Evolutionary conservation across 2,329 filamentous ascomycete species (phyloP), one percentile per base, ranked within the genome.

Genomic region (Cladorrhinum sp.): DNA sequence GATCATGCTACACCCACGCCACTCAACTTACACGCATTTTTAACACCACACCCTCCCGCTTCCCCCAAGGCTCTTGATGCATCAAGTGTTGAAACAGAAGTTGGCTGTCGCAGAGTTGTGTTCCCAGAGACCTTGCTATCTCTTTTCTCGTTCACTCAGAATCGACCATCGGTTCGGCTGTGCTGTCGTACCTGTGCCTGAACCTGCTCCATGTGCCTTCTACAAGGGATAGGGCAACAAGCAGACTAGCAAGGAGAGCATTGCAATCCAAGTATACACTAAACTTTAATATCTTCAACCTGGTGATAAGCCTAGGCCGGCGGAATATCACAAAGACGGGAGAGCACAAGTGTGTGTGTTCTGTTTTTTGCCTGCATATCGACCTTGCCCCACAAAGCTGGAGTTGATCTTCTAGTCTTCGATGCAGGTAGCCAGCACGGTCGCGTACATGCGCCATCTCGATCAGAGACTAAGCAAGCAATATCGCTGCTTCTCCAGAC

Each of bases 381-480:
- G 45, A 8, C 22, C 4, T 6, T 24, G 7, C 45, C 18, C 6
- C 24, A 18, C 12, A 50, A 50, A 25, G 45, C 13, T 22, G 27
- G 32, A 20, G 20, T 51, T 51, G 29, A 50, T 59, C 18, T 51
- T 24, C 57, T 59, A 41, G 52, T 36, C 25, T 23, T 38, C 22
- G 52, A 50, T 54, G 49, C 53, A 57, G 13, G 13, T 41, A 53
- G 41, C 45, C 56, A 41, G 51, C 48, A 62, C 36, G 58, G 32
- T 49, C 36, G 53, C 45, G n/a, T 55, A 25, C 50, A 50, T 58
- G 62, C 60, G 29, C 56, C 52, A 61, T 59, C 61, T 61, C 56
- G 32, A 62, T 61, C 63, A 54, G 36, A 55, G 45, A 32, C 25
- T 20, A 57, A 48, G 41, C 61, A 55, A 12, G 25, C 36, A 59